phyloP scores from a whole-genome alignment of 805 yeast genomes.

The Saturnispora sanitii region DNA sequence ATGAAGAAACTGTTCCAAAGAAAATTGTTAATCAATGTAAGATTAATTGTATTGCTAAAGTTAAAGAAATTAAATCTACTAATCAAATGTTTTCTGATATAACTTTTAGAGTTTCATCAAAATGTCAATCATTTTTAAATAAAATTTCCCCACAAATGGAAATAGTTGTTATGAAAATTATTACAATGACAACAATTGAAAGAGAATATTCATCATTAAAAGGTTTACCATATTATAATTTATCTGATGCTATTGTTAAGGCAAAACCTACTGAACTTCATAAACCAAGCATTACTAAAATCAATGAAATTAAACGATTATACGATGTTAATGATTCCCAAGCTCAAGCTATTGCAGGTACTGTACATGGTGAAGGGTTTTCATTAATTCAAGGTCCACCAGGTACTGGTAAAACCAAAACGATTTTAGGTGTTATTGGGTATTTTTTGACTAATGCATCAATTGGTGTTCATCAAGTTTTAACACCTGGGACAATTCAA shows the following conservation, averaged over 20 bases:
- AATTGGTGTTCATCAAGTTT: slow-evolving; percentile 8
- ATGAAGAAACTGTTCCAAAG: slow-evolving; percentile 18
- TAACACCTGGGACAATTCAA: slow-evolving; percentile 10
- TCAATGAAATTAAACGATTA: slow-evolving; percentile 34
- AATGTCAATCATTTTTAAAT: slow-evolving; percentile 36
- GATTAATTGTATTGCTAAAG: slow-evolving; percentile 71
- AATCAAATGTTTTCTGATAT: slow-evolving; percentile 63
- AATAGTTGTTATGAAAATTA: slow-evolving; percentile 60
- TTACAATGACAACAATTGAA: slow-evolving; percentile 86
- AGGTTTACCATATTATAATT: slow-evolving; percentile 75
- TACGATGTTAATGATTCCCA: slow-evolving; percentile 78
- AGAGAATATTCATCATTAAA: slow-evolving; percentile 81
- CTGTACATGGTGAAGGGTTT: slow-evolving; percentile 62
- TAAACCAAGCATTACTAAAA: slow-evolving; percentile 28
- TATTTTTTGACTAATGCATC: slow-evolving; percentile 41
- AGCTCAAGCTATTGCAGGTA: slow-evolving; percentile 76
- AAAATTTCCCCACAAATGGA: slow-evolving; percentile 54
- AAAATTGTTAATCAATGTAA: slow-evolving; percentile 13
- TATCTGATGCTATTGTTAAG: slow-evolving; percentile 51
- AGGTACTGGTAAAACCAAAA: slow-evolving; percentile 97
- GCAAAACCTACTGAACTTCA: slow-evolving; percentile 50
- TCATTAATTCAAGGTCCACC: slow-evolving; percentile 97
- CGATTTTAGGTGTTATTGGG: slow-evolving; percentile 87
- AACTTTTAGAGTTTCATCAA: slow-evolving; percentile 56
- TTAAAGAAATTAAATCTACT: slow-evolving; percentile 59